phyloP scores from a whole-genome alignment of 208 protist genomes.

The Crithidia brevicula region DNA sequence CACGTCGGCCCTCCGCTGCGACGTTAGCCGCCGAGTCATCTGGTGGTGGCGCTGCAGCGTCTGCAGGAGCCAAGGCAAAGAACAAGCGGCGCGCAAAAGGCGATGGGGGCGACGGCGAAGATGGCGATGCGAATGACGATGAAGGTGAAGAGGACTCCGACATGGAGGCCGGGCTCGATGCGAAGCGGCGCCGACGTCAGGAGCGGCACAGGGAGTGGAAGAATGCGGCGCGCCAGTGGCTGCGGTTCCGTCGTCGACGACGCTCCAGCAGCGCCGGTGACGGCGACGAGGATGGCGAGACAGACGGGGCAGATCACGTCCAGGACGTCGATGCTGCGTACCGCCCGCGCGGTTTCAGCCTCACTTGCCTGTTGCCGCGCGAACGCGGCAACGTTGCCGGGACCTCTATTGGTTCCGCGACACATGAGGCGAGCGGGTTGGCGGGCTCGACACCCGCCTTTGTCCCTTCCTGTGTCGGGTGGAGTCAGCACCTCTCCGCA shows the following conservation, averaged over 20 bases:
- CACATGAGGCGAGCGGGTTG: not conserved
- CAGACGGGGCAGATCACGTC: not conserved
- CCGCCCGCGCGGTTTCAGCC: slow-evolving; percentile 31
- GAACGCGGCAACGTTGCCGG: not conserved
- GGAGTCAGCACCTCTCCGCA: not conserved
- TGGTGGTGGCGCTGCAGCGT: not conserved
- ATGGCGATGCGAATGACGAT: not conserved
- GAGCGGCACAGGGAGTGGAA: slow-evolving; percentile 21
- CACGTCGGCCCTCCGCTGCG: slow-evolving; percentile 15
- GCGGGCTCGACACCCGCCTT: too few relatives aligned
- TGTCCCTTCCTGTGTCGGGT: slow-evolving; percentile 11
- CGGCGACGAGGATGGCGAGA: not conserved
- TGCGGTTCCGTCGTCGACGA: slow-evolving; percentile 8
- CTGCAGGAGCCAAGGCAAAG: not conserved
- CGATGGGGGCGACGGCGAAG: too few relatives aligned
- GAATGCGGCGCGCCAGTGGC: slow-evolving; percentile 22
- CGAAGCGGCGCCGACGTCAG: slow-evolving; percentile 10
- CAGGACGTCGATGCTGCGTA: slow-evolving; percentile 1
- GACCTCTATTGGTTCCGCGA: too few relatives aligned
- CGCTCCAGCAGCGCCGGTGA: slow-evolving; percentile 2
- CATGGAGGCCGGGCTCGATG: not conserved
- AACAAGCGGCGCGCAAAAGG: not conserved
- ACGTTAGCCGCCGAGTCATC: not conserved
- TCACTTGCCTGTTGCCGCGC: slow-evolving; percentile 4
- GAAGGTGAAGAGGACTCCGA: slow-evolving; percentile 4